phyloP scores from a whole-genome alignment of 208 protist genomes.

The Trypanosoma scelopori region DNA sequence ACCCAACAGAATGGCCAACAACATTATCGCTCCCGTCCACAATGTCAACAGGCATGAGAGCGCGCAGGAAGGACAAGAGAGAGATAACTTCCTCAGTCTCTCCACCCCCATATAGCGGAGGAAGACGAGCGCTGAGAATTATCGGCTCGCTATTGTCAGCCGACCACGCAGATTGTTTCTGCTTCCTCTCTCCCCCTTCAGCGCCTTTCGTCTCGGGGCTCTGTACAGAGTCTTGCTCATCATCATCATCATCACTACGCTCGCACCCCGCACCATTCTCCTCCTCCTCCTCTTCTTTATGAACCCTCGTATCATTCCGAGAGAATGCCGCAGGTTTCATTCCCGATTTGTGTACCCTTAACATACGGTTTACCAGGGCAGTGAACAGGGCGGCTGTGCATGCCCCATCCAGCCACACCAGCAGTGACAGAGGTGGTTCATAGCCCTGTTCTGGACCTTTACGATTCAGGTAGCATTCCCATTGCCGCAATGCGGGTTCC shows the following conservation, averaged over 20 bases:
- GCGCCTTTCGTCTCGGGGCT: constrained; percentile 1
- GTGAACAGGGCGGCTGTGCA: constrained; percentile 58
- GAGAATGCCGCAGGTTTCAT: constrained; percentile 7
- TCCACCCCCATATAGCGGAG: background rate
- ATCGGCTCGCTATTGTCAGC: background rate
- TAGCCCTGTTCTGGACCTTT: constrained; percentile 47
- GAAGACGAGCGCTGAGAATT: constrained; percentile 9
- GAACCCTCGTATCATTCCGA: too few relatives aligned
- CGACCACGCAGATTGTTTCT: background rate
- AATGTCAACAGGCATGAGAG: constrained; percentile 32
- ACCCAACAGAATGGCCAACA: constrained; percentile 36
- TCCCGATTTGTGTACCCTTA: constrained; percentile 30
- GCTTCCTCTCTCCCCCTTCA: constrained; percentile 2
- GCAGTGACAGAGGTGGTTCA: constrained; percentile 37
- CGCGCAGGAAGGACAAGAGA: constrained; percentile 31
- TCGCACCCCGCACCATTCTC: too few relatives aligned
- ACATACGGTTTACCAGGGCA: constrained; percentile 42
- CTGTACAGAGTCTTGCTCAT: background rate
- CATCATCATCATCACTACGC: constrained; percentile 16
- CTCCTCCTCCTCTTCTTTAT: too few relatives aligned
- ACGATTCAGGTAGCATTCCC: constrained; percentile 48
- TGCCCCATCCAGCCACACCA: constrained; percentile 64
- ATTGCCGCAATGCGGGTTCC: constrained; percentile 11
- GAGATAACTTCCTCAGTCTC: constrained; percentile 22
- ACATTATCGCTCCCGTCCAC: constrained; percentile 7